Base-by-base conservation (phyloP, 176 grass and related monocot species). In the Musa troglodytarum region DNA sequence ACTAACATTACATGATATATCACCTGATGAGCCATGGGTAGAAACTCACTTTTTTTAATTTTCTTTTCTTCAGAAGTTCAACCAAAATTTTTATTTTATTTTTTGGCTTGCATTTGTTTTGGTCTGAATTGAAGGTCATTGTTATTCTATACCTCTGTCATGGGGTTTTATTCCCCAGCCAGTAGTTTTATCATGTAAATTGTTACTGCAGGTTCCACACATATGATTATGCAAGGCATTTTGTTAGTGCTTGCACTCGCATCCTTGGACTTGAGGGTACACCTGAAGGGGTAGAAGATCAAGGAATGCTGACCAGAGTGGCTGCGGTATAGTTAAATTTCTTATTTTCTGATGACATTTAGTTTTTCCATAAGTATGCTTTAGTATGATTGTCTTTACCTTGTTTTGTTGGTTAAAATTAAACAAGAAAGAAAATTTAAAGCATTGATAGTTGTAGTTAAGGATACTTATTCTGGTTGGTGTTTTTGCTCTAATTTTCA, bases 261-360 rank as follows among this genome's bases (percentile, higher is more conserved):
- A 99, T 99, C 77, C 88, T 99, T 72, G 96, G 96, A 73, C 96
- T 95, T 63, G 96, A 99, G 87, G 96, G 96, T 23, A 99, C 96
- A 53, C 91, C 91, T 74, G 96, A 99, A 74, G 96, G 96, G 49
- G 96, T 99, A 59, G 96, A 99, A 85, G 91, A 95, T 62, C 96
- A 99, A 87, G 96, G 96, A 80, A 90, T 77, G 75, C 81, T 99
- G 66, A 99, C 96, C 11, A 80, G 96, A 68, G 96, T 99, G 73
- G 96, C 96, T 83, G 96, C 96, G 81, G 96, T 99, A 89, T 73
- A 62, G 20, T 70, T 8, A 51, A 51, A 14, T 11, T 70, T 4
- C 34, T 70, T 12, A 65, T 65, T 51, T 80, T 76, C 52, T n/a
- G 71, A 77, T 61, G 10, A 28, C 72, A 64, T 51, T 49, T 65